Evolutionary conservation across 805 yeast genomes (phyloP).

Genomic region (Candida vartiovaarae): DNA sequence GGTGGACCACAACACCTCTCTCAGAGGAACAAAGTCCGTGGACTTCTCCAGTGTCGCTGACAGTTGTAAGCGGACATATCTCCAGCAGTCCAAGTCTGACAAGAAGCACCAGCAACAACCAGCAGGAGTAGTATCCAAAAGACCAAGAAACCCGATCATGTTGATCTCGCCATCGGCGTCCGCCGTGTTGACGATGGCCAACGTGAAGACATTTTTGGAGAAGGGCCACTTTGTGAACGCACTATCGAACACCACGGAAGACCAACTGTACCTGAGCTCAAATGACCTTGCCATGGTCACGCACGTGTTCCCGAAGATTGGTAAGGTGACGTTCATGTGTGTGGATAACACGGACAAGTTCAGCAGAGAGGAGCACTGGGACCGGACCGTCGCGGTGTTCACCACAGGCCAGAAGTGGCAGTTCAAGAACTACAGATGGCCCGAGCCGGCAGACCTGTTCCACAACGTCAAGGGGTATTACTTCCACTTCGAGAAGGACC

Average conservation of each 20-base stretch:
- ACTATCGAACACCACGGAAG: constrained; percentile 26
- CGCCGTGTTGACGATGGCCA: constrained; percentile 55
- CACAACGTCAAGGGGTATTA: constrained; percentile 81
- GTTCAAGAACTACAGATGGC: constrained; percentile 79
- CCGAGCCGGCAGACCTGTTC: constrained; percentile 72
- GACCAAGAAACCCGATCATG: constrained; percentile 57
- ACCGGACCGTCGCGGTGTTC: constrained; percentile 88
- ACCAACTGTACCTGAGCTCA: constrained; percentile 26
- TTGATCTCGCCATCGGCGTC: constrained; percentile 77
- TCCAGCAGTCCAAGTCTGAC: constrained; percentile 6
- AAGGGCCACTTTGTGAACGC: constrained; percentile 63
- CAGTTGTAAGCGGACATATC: constrained; percentile 11
- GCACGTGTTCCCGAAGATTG: constrained; percentile 50
- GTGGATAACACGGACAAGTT: constrained; percentile 85
- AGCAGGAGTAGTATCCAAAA: constrained; percentile 15
- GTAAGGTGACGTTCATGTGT: constrained; percentile 62
- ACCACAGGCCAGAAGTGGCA: constrained; percentile 99
- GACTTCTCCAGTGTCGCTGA: constrained; percentile 63
- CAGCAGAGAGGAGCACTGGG: constrained; percentile 96
- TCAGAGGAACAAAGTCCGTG: constrained; percentile 60
- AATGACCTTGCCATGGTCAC: constrained; percentile 32
- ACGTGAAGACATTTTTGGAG: constrained; percentile 64
- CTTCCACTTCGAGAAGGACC: constrained; percentile 70
- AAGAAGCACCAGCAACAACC: constrained; percentile 10
- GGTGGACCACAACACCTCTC: constrained; percentile 51